These are phyloP conservation scores for Vachellia collinsii DNA, from an alignment of 306 rosid species.

Conservation along the genomic window DNA sequence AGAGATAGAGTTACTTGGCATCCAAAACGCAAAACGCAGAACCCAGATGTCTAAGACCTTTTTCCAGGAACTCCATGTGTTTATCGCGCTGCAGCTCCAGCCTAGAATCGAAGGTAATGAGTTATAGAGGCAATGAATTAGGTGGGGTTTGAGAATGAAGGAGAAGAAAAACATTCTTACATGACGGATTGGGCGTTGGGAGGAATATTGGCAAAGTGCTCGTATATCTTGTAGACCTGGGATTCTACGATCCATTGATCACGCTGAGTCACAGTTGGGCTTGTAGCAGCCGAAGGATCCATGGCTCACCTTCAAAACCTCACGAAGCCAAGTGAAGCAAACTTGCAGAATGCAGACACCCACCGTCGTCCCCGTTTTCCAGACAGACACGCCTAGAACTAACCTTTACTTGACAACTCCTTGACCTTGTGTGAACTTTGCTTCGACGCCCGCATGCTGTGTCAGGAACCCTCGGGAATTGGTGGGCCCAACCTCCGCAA, in stretches of 20 bases:
- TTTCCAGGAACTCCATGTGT: conserved; percentile 64
- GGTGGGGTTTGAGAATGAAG: neutral
- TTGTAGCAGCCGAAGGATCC: conserved; percentile 39
- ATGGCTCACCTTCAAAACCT: neutral
- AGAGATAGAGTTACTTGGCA: conserved; percentile 59
- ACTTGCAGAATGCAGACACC: neutral
- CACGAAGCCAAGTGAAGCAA: neutral
- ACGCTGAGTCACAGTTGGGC: conserved; percentile 58
- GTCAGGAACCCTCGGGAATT: neutral
- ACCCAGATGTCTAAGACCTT: conserved; percentile 66
- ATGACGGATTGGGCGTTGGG: conserved; percentile 57
- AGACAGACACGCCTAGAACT: neutral
- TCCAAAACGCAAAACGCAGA: conserved; percentile 73
- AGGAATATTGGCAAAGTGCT: conserved; percentile 51
- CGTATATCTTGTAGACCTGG: conserved; percentile 58
- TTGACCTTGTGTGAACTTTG: neutral
- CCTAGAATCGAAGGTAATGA: conserved; percentile 43
- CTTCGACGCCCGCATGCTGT: neutral
- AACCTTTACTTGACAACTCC: no score
- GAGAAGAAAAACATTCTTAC: conserved; percentile 33
- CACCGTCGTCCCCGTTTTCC: neutral
- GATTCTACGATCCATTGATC: conserved; percentile 70
- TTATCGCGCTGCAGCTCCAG: conserved; percentile 77
- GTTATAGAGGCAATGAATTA: neutral
- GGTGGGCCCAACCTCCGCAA: neutral